A percentile compares a stretch with the other conserved stretches of the same genome.
Conservation (phyloP, 495 filamentous ascomycete genomes). For the Penicillium desertorum region DNA sequence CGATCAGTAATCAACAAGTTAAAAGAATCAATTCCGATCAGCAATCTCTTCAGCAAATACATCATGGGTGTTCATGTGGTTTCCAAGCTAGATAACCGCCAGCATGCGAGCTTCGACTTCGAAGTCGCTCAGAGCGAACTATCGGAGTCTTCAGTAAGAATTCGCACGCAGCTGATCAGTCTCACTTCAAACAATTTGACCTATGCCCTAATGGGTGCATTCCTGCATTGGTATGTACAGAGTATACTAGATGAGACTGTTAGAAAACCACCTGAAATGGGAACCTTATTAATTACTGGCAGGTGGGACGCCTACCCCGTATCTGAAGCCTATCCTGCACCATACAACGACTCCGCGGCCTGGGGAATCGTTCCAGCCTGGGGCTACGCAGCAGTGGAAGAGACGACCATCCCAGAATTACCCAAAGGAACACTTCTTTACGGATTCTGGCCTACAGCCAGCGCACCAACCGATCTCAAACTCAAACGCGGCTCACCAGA, state of each 20-base stretch:
- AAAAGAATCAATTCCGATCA: background rate
- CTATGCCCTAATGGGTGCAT: constrained; percentile 49
- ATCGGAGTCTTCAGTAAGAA: constrained; percentile 36
- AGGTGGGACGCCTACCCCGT: constrained; percentile 44
- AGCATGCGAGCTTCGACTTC: constrained; percentile 23
- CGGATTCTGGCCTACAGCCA: constrained; percentile 41
- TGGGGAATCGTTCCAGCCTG: constrained; percentile 58
- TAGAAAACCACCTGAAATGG: background rate
- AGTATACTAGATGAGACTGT: background rate
- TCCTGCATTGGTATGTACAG: constrained; percentile 46
- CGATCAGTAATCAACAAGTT: constrained; percentile 7
- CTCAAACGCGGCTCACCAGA: constrained; percentile 17
- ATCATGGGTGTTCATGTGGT: constrained; percentile 28
- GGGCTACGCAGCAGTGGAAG: constrained; percentile 54
- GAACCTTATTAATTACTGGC: background rate
- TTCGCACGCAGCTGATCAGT: constrained; percentile 44
- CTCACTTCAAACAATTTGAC: constrained; percentile 57
- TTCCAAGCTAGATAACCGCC: constrained; percentile 25
- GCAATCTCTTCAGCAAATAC: background rate
- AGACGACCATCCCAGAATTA: constrained; percentile 41
- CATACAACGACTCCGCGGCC: constrained; percentile 47
- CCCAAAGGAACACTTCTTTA: constrained; percentile 27
- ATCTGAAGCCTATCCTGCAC: constrained; percentile 41
- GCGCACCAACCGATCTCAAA: constrained; percentile 27
- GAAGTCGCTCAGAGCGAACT: background rate